These are phyloP conservation scores for Salvia rosmarinus DNA, from an alignment of 257 asterid genomes.

Conservation along the genomic window DNA sequence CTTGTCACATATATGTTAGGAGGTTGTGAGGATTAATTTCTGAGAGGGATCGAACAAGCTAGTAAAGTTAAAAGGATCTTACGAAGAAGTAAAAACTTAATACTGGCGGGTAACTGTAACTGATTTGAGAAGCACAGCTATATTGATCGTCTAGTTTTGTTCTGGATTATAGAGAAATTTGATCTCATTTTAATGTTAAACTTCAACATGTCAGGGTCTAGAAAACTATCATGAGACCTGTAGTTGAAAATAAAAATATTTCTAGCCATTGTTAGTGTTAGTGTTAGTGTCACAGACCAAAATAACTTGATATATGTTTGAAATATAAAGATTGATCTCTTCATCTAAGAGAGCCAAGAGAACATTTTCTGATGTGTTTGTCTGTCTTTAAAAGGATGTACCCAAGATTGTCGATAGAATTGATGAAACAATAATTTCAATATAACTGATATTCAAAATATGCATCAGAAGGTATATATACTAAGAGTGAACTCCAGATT, in stretches of 20 bases:
- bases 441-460: constrained; percentile 8
- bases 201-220: neutral
- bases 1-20: neutral
- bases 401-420: constrained; percentile 9
- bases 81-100: constrained; percentile 10
- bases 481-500: neutral
- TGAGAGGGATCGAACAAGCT: neutral
- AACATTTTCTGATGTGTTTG: constrained; percentile 11
- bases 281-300: neutral
- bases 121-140: neutral
- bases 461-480: constrained; percentile 25
- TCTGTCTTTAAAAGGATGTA: neutral
- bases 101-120: neutral
- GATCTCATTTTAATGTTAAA: constrained; percentile 13
- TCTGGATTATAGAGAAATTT: neutral
- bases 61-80: neutral
- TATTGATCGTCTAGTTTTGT: neutral
- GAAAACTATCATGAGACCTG: constrained; percentile 1
- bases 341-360: constrained; percentile 22
- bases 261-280: neutral
- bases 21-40: neutral
- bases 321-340: neutral
- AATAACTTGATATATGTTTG: constrained; percentile 4
- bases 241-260: neutral
- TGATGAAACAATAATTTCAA: neutral